Evolutionary conservation across 805 yeast species (phyloP).

Genomic region (Yarrowia sp.): DNA sequence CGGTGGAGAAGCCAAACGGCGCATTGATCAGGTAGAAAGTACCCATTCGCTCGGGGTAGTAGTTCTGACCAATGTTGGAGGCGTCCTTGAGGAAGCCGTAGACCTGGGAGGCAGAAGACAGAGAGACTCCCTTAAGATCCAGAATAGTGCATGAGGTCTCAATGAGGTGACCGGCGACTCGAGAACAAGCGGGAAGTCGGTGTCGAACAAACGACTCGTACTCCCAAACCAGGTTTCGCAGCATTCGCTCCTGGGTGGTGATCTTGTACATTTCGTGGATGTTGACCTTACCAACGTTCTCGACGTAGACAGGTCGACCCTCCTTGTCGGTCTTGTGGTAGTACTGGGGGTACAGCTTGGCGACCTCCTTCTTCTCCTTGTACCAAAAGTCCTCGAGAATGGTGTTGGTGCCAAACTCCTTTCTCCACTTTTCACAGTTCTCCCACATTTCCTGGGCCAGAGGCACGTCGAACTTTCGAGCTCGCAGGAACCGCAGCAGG

Average conservation of each 20-base stretch:
- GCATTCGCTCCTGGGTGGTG: constrained; percentile 94
- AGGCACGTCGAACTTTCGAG: constrained; percentile 85
- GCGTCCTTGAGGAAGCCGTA: constrained; percentile 89
- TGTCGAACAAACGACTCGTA: constrained; percentile 83
- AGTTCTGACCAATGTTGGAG: constrained; percentile 90
- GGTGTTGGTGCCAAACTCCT: constrained; percentile 80
- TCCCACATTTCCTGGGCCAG: constrained; percentile 79
- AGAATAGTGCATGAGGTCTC: constrained; percentile 96
- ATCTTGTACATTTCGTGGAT: constrained; percentile 87
- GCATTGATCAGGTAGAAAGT: constrained; percentile 93
- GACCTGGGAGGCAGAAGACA: constrained; percentile 80
- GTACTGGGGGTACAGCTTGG: constrained; percentile 89
- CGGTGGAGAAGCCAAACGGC: constrained; percentile 95
- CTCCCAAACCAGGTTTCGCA: constrained; percentile 95
- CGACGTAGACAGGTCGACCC: constrained; percentile 94
- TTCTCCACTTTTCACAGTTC: constrained; percentile 89
- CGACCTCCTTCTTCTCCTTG: constrained; percentile 88
- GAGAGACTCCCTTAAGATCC: constrained; percentile 91
- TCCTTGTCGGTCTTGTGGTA: constrained; percentile 96
- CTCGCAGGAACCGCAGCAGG: constrained; percentile 79
- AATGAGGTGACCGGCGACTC: constrained; percentile 70
- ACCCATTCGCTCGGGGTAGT: constrained; percentile 99
- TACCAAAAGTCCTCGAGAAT: constrained; percentile 85
- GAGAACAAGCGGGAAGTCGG: constrained; percentile 92
- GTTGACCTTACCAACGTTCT: constrained; percentile 89